These are phyloP conservation scores for Podila verticillata DNA, from an alignment of 192 early-diverging fungal species.

Conservation along the genomic window DNA sequence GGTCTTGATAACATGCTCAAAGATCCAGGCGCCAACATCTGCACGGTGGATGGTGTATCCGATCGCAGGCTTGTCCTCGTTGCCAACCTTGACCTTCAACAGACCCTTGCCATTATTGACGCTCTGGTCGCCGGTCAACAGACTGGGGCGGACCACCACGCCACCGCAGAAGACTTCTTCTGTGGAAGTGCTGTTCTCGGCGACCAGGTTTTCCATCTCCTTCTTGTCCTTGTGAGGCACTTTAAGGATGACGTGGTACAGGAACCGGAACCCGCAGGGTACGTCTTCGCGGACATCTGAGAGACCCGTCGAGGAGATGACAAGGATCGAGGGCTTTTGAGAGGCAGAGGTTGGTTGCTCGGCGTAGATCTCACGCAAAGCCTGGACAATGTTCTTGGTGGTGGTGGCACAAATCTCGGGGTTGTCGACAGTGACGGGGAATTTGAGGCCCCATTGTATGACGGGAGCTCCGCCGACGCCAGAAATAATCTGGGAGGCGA, in stretches of 20 bases:
- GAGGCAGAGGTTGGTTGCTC: conserved; percentile 7
- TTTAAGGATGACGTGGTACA: conserved; percentile 27
- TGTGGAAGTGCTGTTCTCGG: not conserved
- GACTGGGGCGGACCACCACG: conserved; percentile 23
- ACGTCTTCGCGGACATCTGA: conserved; percentile 38
- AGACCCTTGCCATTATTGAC: conserved; percentile 27
- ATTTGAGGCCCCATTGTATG: conserved; percentile 7
- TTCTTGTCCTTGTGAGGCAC: conserved; percentile 50
- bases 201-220: conserved; percentile 23
- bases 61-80: conserved; percentile 21
- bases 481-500: conserved; percentile 45
- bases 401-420: too few relatives aligned
- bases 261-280: conserved; percentile 17
- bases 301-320: conserved; percentile 35
- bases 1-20: conserved; percentile 20
- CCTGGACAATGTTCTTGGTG: conserved; percentile 7
- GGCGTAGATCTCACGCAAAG: conserved; percentile 22
- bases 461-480: conserved; percentile 34
- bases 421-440: conserved; percentile 29
- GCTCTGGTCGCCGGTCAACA: conserved; percentile 24
- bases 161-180: conserved; percentile 19
- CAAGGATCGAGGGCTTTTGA: conserved; percentile 23
- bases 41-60: conserved; percentile 22
- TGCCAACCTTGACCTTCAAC: conserved; percentile 22
- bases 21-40: conserved; percentile 43